phyloP scores from a whole-genome alignment of 306 rosid species.

The Benincasa hispida region DNA sequence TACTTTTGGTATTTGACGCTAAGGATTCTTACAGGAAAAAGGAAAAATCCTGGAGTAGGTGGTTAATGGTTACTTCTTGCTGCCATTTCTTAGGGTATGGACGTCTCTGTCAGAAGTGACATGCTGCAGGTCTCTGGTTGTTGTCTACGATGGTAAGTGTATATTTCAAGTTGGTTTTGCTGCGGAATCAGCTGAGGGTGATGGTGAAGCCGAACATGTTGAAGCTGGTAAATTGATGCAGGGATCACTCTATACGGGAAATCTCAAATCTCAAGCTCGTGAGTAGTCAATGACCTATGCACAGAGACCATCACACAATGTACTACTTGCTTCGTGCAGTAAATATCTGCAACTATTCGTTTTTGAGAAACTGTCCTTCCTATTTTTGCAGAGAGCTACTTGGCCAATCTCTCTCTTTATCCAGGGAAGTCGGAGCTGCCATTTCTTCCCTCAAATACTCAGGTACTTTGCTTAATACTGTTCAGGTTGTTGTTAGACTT shows the following conservation, averaged over 20 bases:
- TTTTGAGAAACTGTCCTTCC: background rate
- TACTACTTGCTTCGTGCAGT: background rate
- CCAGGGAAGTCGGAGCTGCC: conserved; percentile 91
- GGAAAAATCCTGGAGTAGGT: background rate
- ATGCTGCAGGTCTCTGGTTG: conserved; percentile 64
- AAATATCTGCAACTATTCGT: background rate
- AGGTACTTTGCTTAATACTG: conserved; percentile 37
- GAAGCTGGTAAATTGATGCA: conserved; percentile 52
- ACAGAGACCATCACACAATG: conserved; percentile 1
- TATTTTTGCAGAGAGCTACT: conserved; percentile 58
- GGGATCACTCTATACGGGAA: conserved; percentile 62
- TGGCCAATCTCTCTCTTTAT: conserved; percentile 83
- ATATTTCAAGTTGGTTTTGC: conserved; percentile 75
- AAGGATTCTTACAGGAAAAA: background rate
- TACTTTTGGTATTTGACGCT: background rate
- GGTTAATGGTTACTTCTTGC: conserved; percentile 17
- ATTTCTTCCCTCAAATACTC: conserved; percentile 83
- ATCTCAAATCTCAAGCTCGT: conserved; percentile 74
- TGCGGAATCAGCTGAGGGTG: conserved; percentile 32
- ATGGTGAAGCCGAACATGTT: conserved; percentile 47
- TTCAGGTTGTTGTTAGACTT: background rate
- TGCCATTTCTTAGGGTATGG: conserved; percentile 60
- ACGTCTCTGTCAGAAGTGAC: conserved; percentile 51
- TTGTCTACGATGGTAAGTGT: conserved; percentile 54
- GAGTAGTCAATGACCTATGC: conserved; percentile 24